Base-by-base conservation (phyloP, 2,329 filamentous ascomycete genomes). In the Myrmaecium sp. region DNA sequence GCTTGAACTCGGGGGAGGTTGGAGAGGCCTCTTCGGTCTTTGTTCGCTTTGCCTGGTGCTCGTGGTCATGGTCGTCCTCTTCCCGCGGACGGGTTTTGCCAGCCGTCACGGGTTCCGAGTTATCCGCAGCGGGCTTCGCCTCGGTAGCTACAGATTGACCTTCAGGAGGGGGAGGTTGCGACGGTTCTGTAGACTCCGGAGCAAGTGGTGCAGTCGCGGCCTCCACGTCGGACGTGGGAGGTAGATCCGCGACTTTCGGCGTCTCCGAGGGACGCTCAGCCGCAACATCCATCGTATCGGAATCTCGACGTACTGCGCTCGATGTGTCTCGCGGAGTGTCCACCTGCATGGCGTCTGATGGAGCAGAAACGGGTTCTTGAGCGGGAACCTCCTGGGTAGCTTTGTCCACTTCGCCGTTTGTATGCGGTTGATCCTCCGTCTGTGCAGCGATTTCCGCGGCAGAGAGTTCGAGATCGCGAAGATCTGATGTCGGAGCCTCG, bases 11-110 rank as follows among this genome's bases (percentile, higher is more conserved):
- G 4, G 29, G 28, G 21, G 42, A 33, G 38, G 38, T 25, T 53
- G 49, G 17, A 3, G 29, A 29, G 21, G 37, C 44, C 11, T 43
- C 42, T 12, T 78, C 76, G 0, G 80, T 77, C 53, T 74, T 86
- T 19, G 79, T 70, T 14, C 84, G 74, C 58, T 94, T 94, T 1
- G 82, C 68, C 10, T 69, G 68, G 28, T 75, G 82, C 36, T 81
- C 57, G n/a, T 46, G 57, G 12, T 61, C 58, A 11, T 56, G 58
- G 10, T 58, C 56, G 36, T 92, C 82, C 4, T 82, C 74, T 31
- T 92, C 82, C 9, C 84, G 74, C 37, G 74, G 76, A 7, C 81
- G 72, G 2, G 80, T 63, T 25, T 49, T 49, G 17, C 49, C 49
- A 2, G 17, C n/a, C 17, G 25, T 14, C 11, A 18, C 7, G 7